A percentile compares a stretch with the other conserved stretches of the same genome.
phyloP scores from a whole-genome alignment of 2,329 filamentous ascomycete genomes.

The Fusarium avenaceum region DNA sequence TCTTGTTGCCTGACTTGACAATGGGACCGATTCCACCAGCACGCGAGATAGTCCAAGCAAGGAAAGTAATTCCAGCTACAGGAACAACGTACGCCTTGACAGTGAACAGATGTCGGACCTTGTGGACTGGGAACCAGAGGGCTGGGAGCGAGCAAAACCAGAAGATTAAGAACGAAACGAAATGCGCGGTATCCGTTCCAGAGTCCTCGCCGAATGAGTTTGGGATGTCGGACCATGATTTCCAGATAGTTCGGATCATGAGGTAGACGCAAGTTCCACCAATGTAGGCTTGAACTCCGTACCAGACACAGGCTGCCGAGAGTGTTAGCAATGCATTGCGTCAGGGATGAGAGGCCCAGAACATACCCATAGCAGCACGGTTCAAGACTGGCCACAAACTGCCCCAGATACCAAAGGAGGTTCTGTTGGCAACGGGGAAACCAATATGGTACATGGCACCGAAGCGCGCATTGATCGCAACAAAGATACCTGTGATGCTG shows the following conservation, averaged over 20 bases:
- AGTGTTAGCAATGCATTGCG: conserved; percentile 22
- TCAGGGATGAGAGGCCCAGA: not conserved
- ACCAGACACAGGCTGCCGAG: conserved; percentile 80
- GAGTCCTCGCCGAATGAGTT: conserved; percentile 75
- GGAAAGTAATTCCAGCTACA: conserved; percentile 84
- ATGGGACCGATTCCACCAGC: conserved; percentile 89
- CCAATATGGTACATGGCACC: conserved; percentile 90
- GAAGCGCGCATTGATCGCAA: conserved; percentile 83
- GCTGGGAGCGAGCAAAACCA: conserved; percentile 85
- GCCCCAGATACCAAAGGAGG: conserved; percentile 91
- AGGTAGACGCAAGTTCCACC: conserved; percentile 87
- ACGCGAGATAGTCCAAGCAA: conserved; percentile 86
- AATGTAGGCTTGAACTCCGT: conserved; percentile 87
- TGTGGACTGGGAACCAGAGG: conserved; percentile 90
- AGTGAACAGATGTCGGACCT: conserved; percentile 90
- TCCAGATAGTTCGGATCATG: conserved; percentile 91
- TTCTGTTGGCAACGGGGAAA: conserved; percentile 83
- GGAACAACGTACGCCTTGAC: conserved; percentile 90
- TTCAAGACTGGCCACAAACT: conserved; percentile 91
- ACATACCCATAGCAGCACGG: conserved; percentile 79
- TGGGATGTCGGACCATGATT: conserved; percentile 72
- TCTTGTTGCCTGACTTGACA: conserved; percentile 73
- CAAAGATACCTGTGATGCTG: conserved; percentile 79
- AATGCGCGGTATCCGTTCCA: conserved; percentile 81
- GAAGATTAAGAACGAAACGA: conserved; percentile 87